A percentile compares a stretch with the other conserved stretches of the same genome.
phyloP scores from a whole-genome alignment of 2,329 filamentous ascomycete species.

The Arthrobotrys sphaeroides region DNA sequence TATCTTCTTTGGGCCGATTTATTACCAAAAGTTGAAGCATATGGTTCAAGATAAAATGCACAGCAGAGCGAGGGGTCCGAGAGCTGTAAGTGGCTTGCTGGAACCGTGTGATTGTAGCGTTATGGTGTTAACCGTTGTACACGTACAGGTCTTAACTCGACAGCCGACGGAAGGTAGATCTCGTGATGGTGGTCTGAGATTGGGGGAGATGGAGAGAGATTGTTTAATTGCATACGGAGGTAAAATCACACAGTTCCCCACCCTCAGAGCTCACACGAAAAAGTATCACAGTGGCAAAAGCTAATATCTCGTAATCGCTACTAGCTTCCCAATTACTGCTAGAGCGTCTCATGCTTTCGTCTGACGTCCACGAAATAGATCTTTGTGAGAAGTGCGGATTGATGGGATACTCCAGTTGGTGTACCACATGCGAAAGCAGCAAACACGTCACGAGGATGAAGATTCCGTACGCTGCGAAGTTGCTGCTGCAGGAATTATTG shows the following conservation, averaged over 20 bases:
- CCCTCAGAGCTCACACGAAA: not conserved
- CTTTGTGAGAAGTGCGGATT: constrained; percentile 93
- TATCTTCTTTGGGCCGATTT: constrained; percentile 98
- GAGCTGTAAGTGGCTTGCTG: constrained; percentile 65
- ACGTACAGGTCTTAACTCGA: constrained; percentile 76
- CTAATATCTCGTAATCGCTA: constrained; percentile 1
- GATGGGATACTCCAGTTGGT: constrained; percentile 95
- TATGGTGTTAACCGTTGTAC: not conserved
- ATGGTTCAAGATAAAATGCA: constrained; percentile 99
- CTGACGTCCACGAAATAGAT: constrained; percentile 88
- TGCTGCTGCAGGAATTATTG: constrained; percentile 92
- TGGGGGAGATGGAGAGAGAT: constrained; percentile 99
- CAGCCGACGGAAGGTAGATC: constrained; percentile 97
- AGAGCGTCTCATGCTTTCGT: constrained; percentile 92
- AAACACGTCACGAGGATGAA: constrained; percentile 88
- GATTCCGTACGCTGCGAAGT: constrained; percentile 96
- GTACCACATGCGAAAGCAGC: constrained; percentile 88
- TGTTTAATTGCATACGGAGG: constrained; percentile 92
- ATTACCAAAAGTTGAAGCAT: constrained; percentile 99
- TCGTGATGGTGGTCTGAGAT: constrained; percentile 85
- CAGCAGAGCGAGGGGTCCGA: constrained; percentile 86
- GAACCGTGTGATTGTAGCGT: not conserved
- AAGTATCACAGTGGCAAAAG: not conserved
- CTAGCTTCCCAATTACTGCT: constrained; percentile 86
- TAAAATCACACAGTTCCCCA: constrained; percentile 5